Conservation (phyloP, 495 filamentous ascomycete species). For the Aspergillus ostianus region DNA sequence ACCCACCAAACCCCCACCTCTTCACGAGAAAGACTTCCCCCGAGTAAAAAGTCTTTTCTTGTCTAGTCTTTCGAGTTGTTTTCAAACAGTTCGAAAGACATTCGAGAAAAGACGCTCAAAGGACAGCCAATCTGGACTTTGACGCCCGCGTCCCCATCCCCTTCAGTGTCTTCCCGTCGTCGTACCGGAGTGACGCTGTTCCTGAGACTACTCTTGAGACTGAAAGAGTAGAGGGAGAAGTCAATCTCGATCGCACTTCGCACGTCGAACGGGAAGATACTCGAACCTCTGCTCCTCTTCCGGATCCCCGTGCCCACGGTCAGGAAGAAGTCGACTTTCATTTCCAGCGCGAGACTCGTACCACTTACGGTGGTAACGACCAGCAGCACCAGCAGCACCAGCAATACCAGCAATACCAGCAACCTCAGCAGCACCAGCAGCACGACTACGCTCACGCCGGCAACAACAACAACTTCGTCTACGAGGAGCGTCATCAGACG, state of each 20-base stretch:
- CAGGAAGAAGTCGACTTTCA: slow-evolving; percentile 80
- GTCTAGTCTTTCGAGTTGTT: slow-evolving; percentile 87
- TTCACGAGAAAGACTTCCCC: slow-evolving; percentile 45
- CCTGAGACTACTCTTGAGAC: slow-evolving; percentile 70
- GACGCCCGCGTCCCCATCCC: slow-evolving; percentile 98
- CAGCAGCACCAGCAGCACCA: slow-evolving; percentile 11
- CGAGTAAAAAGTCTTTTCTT: slow-evolving; percentile 68
- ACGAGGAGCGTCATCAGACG: slow-evolving; percentile 13
- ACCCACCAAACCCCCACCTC: slow-evolving; percentile 17
- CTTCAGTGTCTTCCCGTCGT: slow-evolving; percentile 99
- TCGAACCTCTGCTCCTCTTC: slow-evolving; percentile 65
- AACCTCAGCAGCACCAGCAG: slow-evolving; percentile 10
- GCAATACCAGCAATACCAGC: no score
- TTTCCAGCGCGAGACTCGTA: slow-evolving; percentile 55
- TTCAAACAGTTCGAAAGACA: slow-evolving; percentile 78
- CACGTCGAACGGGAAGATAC: slow-evolving; percentile 94
- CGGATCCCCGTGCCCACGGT: slow-evolving; percentile 63
- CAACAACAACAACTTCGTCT: slow-evolving; percentile 15
- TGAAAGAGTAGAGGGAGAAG: slow-evolving; percentile 79
- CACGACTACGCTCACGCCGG: slow-evolving; percentile 14
- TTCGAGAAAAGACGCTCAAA: slow-evolving; percentile 83
- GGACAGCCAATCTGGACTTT: slow-evolving; percentile 99
- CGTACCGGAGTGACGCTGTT: slow-evolving; percentile 90
- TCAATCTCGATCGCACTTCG: slow-evolving; percentile 72
- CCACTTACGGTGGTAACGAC: not conserved